Evolutionary conservation across 495 filamentous ascomycete genomes (phyloP).

Genomic region (Copromyces sp.): DNA sequence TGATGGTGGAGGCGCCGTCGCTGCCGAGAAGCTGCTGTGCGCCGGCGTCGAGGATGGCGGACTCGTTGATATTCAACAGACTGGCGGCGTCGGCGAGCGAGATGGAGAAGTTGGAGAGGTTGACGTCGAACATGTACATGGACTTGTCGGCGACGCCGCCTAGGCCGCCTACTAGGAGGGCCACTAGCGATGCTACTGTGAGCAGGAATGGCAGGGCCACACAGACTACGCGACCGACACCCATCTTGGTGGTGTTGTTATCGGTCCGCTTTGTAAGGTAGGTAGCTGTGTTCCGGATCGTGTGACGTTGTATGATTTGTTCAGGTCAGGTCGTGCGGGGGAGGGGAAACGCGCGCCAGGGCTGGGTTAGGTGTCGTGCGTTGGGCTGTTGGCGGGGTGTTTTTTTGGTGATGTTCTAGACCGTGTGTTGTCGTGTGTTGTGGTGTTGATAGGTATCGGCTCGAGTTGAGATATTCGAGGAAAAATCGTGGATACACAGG

Average conservation of each 20-base stretch:
- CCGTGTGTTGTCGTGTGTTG: background rate
- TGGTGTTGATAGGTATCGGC: background rate
- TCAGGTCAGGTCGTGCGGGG: background rate
- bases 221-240: conserved; percentile 62
- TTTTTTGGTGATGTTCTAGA: background rate
- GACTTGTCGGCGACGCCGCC: conserved; percentile 59
- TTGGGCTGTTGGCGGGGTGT: background rate
- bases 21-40: conserved; percentile 1
- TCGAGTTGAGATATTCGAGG: background rate
- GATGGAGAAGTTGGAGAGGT: conserved; percentile 37
- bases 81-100: conserved; percentile 16
- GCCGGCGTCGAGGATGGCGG: conserved; percentile 1
- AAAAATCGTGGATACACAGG: background rate
- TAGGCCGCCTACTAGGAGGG: conserved; percentile 60
- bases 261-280: background rate
- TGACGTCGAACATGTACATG: conserved; percentile 67
- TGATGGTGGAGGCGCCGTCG: conserved; percentile 6
- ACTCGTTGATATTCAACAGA: conserved; percentile 6
- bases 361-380: background rate
- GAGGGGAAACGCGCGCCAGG: background rate
- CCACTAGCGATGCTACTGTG: conserved; percentile 62
- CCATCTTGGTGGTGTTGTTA: conserved; percentile 15
- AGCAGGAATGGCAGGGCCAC: conserved; percentile 71
- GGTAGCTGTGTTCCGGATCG: background rate
- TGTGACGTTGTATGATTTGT: background rate